Evolutionary conservation across 352 stramenopile genomes (phyloP), one percentile per base, ranked within the genome.

Genomic region (Hyaloperonospora brassicae): DNA sequence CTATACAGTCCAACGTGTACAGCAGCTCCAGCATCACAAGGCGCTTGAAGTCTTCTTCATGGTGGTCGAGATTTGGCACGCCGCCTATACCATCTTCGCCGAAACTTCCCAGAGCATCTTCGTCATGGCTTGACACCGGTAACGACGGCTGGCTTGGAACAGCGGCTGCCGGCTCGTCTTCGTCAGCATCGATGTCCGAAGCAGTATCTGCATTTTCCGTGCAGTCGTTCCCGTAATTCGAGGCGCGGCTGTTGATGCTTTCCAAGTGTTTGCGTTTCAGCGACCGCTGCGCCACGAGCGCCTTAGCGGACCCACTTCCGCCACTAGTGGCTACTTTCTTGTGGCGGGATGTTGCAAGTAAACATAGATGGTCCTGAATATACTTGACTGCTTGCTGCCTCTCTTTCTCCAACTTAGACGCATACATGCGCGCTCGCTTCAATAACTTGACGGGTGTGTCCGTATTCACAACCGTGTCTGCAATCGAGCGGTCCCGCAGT

Each of bases 1-100:
- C 84, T 27, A 94, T 72, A 55, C 84, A 92, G 47, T 94, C 81
- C 40, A 94, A 57, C 0, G 80, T 89, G 50, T 92, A 87, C 25
- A 92, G 48, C 10, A 94, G 56, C 55, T 94, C 84, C 14, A 94
- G 66, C 67, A 93, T 76, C 48, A 91, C 77, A 9, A 93, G 64
- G 1, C 74, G 69, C 51, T 89, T 87, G 8, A 88, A 66, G 42
- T 85, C 77, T 59, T 93, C 79, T 67, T 93, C 83, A 39, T 90
- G 80, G 14, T 65, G 73, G 14, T 75, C 64, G 10, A 66, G 49
- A 49, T 53, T 66, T 23, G 64, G 60, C 64, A 69, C 55, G 9
- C 53, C 43, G 47, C 69, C 55, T 6, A 46, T 14, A 35, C 56
- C 64, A 24, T 72, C 60, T 47, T 72, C 64, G 2, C 40, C 58